A percentile compares a stretch with the other conserved stretches of the same genome.
phyloP scores from a whole-genome alignment of 202 grass and related monocot genomes.

The Schoenoplectus triqueter region DNA sequence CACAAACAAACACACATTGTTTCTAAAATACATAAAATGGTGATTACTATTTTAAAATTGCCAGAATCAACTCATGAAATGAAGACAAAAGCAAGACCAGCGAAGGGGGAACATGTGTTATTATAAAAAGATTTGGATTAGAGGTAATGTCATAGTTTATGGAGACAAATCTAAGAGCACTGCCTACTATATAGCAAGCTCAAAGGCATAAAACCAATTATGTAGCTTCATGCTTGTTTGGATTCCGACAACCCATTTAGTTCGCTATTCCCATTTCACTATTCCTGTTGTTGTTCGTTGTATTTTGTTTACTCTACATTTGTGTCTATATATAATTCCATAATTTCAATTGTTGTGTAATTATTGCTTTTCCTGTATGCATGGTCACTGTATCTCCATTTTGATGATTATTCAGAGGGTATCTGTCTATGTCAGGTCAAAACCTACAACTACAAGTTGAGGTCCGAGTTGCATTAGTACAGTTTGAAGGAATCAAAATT shows the following conservation, averaged over 20 bases:
- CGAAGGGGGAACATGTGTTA: conserved; percentile 30
- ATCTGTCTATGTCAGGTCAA: not conserved
- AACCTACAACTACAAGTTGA: conserved; percentile 28
- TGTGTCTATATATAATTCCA: not conserved
- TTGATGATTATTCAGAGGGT: not conserved
- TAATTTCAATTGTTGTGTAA: conserved; percentile 9
- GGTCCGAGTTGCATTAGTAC: not conserved
- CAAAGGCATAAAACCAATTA: conserved; percentile 21
- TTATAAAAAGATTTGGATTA: conserved; percentile 32
- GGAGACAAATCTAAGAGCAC: conserved; percentile 35
- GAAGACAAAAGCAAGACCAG: conserved; percentile 29
- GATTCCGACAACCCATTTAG: conserved; percentile 36
- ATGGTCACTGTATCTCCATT: not conserved
- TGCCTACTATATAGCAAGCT: conserved; percentile 23
- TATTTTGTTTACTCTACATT: conserved; percentile 10
- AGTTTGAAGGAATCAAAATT: not conserved
- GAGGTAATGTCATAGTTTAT: not conserved
- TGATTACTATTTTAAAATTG: not conserved
- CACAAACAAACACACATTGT: conserved; percentile 14
- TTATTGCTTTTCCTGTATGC: conserved; percentile 13
- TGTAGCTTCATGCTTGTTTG: conserved; percentile 26
- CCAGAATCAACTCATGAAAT: not conserved
- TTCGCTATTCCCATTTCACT: conserved; percentile 24
- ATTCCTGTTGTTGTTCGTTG: conserved; percentile 18
- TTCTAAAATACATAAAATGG: conserved; percentile 6